Conservation (phyloP, 495 filamentous ascomycete species). For the Penicillium cataractarum region DNA sequence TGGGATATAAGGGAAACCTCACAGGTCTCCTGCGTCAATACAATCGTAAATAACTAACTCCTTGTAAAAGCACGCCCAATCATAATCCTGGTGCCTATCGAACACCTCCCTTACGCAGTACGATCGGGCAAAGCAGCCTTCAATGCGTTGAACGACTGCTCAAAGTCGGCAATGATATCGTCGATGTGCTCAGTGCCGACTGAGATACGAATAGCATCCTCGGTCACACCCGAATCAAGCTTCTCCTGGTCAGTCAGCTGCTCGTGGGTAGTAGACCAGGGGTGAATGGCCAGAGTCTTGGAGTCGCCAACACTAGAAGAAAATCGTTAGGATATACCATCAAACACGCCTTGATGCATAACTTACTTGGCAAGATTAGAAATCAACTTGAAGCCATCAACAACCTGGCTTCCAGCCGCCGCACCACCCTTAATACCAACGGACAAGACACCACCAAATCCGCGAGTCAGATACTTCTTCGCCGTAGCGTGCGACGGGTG, state of each 20-base stretch:
- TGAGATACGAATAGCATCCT: slow-evolving; percentile 94
- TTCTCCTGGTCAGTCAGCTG: slow-evolving; percentile 87
- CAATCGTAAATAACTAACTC: not conserved
- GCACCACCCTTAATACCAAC: slow-evolving; percentile 93
- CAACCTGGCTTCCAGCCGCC: slow-evolving; percentile 78
- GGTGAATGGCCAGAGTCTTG: slow-evolving; percentile 94
- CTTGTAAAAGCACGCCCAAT: not conserved
- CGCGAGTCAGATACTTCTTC: slow-evolving; percentile 86
- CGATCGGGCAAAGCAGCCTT: slow-evolving; percentile 35
- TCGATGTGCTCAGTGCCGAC: slow-evolving; percentile 98
- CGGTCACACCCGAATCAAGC: slow-evolving; percentile 78
- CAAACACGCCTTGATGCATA: not conserved
- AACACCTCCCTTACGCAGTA: slow-evolving; percentile 8
- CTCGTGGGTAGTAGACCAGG: slow-evolving; percentile 95
- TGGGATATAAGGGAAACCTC: not conserved
- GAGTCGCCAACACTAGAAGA: slow-evolving; percentile 62
- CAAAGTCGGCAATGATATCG: slow-evolving; percentile 96
- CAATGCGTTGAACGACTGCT: slow-evolving; percentile 80
- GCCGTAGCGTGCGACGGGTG: slow-evolving; percentile 80
- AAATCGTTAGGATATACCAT: slow-evolving; percentile 5
- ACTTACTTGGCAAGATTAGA: slow-evolving; percentile 85
- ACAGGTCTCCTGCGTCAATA: not conserved
- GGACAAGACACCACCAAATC: slow-evolving; percentile 89
- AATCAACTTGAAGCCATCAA: slow-evolving; percentile 93
- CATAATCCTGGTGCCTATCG: not conserved